These are phyloP conservation scores for Takakia lepidozioides DNA, from an alignment of 225 moss, liverwort and hornwort genomes.

Conservation along the genomic window DNA sequence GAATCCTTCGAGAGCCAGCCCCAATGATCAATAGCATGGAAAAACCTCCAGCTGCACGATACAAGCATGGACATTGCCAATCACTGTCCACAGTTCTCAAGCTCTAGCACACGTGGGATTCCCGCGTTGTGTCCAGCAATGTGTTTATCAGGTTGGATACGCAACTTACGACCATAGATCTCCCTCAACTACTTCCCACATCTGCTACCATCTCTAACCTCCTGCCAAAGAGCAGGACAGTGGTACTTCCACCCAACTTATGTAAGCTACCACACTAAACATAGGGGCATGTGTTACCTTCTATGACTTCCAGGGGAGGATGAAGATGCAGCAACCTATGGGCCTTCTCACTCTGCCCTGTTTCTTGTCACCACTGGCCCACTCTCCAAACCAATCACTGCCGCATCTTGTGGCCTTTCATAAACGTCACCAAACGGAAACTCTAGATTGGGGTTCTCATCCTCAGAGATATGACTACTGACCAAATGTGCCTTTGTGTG, in stretches of 20 bases:
- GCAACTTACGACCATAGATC: too few species aligned
- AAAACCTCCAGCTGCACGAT: too few species aligned
- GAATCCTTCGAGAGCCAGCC: too few species aligned
- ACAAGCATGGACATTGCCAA: too few species aligned
- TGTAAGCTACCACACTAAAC: too few species aligned
- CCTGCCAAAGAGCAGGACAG: not conserved
- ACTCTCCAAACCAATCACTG: slow-evolving; percentile 12
- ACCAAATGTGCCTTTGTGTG: slow-evolving; percentile 36
- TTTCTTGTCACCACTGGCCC: slow-evolving; percentile 9
- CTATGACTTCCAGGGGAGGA: slow-evolving; percentile 6
- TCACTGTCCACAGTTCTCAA: too few species aligned
- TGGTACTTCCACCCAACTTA: too few species aligned
- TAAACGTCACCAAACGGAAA: slow-evolving; percentile 94
- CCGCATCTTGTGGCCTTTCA: slow-evolving; percentile 51
- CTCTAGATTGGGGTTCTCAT: slow-evolving; percentile 62
- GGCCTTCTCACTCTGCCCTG: slow-evolving; percentile 19
- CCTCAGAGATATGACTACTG: slow-evolving; percentile 73
- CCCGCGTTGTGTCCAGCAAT: too few species aligned
- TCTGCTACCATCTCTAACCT: not conserved
- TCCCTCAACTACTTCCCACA: not conserved
- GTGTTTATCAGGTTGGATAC: too few species aligned
- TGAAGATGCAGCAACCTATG: slow-evolving; percentile 4
- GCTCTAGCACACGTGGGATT: too few species aligned
- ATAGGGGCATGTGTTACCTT: slow-evolving; percentile 19
- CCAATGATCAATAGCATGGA: too few species aligned